Evolutionary conservation across 2,329 filamentous ascomycete genomes (phyloP), one percentile per base, ranked within the genome.

Genomic region (Aspergillus chevalieri): DNA sequence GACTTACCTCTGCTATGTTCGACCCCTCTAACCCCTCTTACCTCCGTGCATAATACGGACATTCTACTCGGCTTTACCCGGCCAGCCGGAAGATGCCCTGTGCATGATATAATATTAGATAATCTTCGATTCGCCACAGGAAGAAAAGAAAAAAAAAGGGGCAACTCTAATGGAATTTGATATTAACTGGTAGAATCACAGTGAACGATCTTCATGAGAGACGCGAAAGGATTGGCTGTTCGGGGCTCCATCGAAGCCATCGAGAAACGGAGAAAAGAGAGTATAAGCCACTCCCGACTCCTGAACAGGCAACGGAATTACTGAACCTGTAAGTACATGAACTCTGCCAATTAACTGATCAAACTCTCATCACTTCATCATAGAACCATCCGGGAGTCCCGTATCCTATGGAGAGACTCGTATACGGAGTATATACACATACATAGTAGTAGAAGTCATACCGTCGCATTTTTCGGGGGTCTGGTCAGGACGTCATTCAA

Each of bases 381-480:
- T 38, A n/a, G 34, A 38, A 38, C 34, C 34, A 38, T 38, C 34
- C 34, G 34, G 34, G n/a, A 15, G 34, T 38, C 34, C 34, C 34
- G 34, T 38, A 19, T 15, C n/a, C 10, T 17, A 38, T 5, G 34
- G 34, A n/a, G n/a, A 15, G 34, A 15, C 8, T n/a, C 17, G 34
- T 15, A 19, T 36, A 36, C 34, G 34, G 34, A 36, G 34, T 36
- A 36, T 38, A 38, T 2, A 19, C n/a, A 38, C 34, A 30, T 30
- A 30, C 9, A 12, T 41, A 46, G 28, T 46, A 48, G 33, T 43
- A 43, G 48, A 48, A 53, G 57, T 58, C 57, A 57, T 57, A 54
- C 48, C 54, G 56, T 59, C 56, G 54, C 52, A 58, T 55, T 47
- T 34, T 17, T 28, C 28, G 26, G 45, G 45, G 39, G 21, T 33